Percentiles rank a stretch among this genome's conserved stretches.
phyloP scores from a whole-genome alignment of 139 green algal species.

The Closterium sp. region DNA sequence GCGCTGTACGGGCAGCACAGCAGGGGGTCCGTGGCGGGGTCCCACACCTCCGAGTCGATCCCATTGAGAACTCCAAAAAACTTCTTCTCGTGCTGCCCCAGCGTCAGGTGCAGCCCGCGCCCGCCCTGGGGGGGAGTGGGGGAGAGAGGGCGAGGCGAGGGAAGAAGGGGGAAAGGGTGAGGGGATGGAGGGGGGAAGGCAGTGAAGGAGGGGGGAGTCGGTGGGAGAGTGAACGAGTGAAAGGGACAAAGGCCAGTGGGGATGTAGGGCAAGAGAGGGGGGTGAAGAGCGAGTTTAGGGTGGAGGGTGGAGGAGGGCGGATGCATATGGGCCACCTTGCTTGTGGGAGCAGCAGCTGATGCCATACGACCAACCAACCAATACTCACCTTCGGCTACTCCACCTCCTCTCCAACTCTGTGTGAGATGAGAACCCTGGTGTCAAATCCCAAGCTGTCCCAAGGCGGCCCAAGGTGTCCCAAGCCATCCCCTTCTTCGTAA shows the following conservation, averaged over 20 bases:
- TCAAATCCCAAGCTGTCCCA: too few relatives aligned
- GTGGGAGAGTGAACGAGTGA: not conserved
- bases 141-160: not conserved
- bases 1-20: constrained; percentile 54
- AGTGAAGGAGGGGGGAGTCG: not conserved
- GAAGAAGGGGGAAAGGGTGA: too few relatives aligned
- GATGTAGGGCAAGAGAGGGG: not conserved
- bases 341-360: too few relatives aligned
- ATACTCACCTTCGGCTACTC: too few relatives aligned
- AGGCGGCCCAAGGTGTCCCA: too few relatives aligned
- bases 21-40: constrained; percentile 51
- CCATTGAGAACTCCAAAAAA: constrained; percentile 61
- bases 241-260: not conserved
- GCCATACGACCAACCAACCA: too few relatives aligned
- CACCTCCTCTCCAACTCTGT: too few relatives aligned
- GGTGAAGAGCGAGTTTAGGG: not conserved
- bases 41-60: constrained; percentile 59
- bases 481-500: too few relatives aligned
- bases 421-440: too few relatives aligned
- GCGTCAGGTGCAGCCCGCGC: constrained; percentile 44
- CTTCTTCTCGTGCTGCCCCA: constrained; percentile 41
- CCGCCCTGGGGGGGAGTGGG: constrained; percentile 42
- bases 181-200: not conserved
- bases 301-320: too few relatives aligned
- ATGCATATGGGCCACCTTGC: too few relatives aligned